Evolutionary conservation across 805 yeast species (phyloP), one percentile per base, ranked within the genome.

Genomic region (Lipomyces japonicus): DNA sequence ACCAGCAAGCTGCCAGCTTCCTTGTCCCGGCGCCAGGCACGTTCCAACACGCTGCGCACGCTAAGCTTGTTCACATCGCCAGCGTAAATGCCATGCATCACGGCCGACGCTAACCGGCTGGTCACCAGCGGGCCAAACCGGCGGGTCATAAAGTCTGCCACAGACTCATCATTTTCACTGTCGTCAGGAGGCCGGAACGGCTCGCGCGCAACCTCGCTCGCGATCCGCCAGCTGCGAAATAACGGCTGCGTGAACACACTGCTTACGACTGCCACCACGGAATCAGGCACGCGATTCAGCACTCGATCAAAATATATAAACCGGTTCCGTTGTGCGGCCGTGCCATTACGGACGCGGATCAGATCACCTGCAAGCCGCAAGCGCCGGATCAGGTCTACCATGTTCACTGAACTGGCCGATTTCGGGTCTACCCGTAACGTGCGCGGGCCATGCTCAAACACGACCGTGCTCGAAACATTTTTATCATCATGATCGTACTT

Each of bases 81-180:
- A 1, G 95, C 96, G 66, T 89, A 91, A 1, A 93, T 81, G 0
- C 98, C 98, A 62, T 89, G 88, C 64, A 84, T 72, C 3, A 89
- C 69, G 0, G 96, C 97, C 66, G 95, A 85, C 19, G 85, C 68
- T 12, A 91, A 68, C 44, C 86, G 81, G 6, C 72, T 70, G 3
- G 83, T 66, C 9, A 68, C 46, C 1, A 63, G 61, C 6, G 72
- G 71, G 2, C 90, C 90, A 63, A 89, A 82, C 53, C 96, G 68
- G 56, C 97, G 71, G 2, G 70, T 63, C 31, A 90, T 64, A 61
- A 88, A 87, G 2, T 75, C 70, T 39, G 78, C 81, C 1, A 91
- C 80, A 7, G 84, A 74, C 68, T 89, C 96, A 63, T 90, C 97
- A 4, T 68, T 59, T 14, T 35, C 28, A 21, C 31, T 26, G 12